Evolutionary conservation across 1,139 yeast genomes (phyloP).

Genomic region (Geotrichum europaeum): DNA sequence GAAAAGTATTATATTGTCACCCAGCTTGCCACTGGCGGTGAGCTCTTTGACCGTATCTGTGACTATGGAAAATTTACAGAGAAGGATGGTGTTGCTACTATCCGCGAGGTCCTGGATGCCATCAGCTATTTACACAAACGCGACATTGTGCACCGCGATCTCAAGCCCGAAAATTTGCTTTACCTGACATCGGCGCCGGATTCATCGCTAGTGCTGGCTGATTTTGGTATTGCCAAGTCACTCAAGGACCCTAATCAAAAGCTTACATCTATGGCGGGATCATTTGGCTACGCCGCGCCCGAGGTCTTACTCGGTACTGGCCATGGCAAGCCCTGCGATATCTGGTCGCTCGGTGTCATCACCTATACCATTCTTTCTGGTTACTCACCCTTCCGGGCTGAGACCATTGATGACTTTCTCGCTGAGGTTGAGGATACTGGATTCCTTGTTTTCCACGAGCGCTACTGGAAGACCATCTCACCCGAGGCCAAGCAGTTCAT

Average conservation of each 20-base stretch:
- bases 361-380: slow-evolving; percentile 88
- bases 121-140: slow-evolving; percentile 63
- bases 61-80: slow-evolving; percentile 76
- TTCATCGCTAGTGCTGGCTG: slow-evolving; percentile 76
- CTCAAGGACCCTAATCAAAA: slow-evolving; percentile 55
- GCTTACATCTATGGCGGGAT: slow-evolving; percentile 76
- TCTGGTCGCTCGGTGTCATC: slow-evolving; percentile 90
- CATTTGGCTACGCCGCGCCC: slow-evolving; percentile 93
- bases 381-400: slow-evolving; percentile 85
- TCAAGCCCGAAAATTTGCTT: slow-evolving; percentile 83
- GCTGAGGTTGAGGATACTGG: slow-evolving; percentile 65
- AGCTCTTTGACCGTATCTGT: slow-evolving; percentile 76
- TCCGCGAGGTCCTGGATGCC: slow-evolving; percentile 68
- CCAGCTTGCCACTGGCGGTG: slow-evolving; percentile 86
- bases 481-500: slow-evolving; percentile 72
- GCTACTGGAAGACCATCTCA: slow-evolving; percentile 78
- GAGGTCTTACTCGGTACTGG: slow-evolving; percentile 73
- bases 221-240: slow-evolving; percentile 85
- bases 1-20: slow-evolving; percentile 43
- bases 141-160: slow-evolving; percentile 82
- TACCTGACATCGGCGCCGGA: slow-evolving; percentile 51
- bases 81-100: slow-evolving; percentile 66
- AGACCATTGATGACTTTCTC: slow-evolving; percentile 72
- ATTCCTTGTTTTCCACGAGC: slow-evolving; percentile 73
- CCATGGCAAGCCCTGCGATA: slow-evolving; percentile 87